phyloP scores from a whole-genome alignment of 257 asterid species.

The Euphrasia confusa region DNA sequence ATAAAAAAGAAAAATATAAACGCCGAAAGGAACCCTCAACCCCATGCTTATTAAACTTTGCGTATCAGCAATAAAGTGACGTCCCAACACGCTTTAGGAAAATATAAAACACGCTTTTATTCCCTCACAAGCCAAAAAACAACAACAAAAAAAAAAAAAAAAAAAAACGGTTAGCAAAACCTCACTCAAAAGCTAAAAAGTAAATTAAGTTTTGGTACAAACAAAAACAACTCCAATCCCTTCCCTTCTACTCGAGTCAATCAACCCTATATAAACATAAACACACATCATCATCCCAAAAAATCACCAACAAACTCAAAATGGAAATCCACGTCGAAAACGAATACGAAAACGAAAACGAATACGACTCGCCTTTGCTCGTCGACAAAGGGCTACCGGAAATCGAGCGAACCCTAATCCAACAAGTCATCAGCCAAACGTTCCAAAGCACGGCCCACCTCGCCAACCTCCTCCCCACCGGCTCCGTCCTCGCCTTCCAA shows the following conservation, averaged over 20 bases:
- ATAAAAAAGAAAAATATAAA: too few species aligned
- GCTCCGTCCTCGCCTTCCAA: constrained; percentile 76
- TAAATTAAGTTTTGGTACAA: constrained; percentile 31
- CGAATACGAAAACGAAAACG: constrained; percentile 21
- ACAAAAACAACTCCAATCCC: constrained; percentile 29
- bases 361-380: constrained; percentile 46
- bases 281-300: not conserved
- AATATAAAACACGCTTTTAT: too few species aligned
- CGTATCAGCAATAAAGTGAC: too few species aligned
- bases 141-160: too few species aligned
- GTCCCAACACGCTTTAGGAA: too few species aligned
- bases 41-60: too few species aligned
- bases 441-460: constrained; percentile 79
- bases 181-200: constrained; percentile 19
- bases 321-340: constrained; percentile 57
- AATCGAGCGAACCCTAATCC: constrained; percentile 59
- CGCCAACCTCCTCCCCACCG: constrained; percentile 90
- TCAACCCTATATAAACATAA: constrained; percentile 30
- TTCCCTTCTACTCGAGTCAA: constrained; percentile 37
- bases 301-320: not conserved
- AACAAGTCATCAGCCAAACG: constrained; percentile 90
- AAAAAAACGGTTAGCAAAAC: constrained; percentile 15
- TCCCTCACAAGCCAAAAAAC: too few species aligned
- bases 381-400: constrained; percentile 38
- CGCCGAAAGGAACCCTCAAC: too few species aligned